Evolutionary conservation across 129 eudicot genomes (phyloP), one percentile per base, ranked within the genome.

Genomic region (Chrysanthemum makinoi): DNA sequence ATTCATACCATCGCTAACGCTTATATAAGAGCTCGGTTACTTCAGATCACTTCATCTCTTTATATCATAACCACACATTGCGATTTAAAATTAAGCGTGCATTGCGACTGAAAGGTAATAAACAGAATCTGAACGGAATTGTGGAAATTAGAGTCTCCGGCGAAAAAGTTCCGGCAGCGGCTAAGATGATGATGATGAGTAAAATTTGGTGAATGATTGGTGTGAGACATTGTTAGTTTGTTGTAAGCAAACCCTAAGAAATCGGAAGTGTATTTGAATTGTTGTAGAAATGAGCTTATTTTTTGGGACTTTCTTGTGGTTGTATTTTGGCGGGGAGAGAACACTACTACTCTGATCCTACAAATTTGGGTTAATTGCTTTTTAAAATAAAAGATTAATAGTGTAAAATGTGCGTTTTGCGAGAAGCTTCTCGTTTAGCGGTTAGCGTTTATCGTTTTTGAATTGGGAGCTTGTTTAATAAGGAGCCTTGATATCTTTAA

Each of bases 181-280:
- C 53, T 43, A 51, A 30, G 20, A 70, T 26, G 67, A 28, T 65
- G 77, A 64, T 62, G 52, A 24, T 70, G 81, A 64, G 81, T 28
- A 53, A 56, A 46, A 71, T 10, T 64, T 55, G 65, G 82, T 64
- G 47, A 72, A 44, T 48, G 66, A 20, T 33, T 46, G 77, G 77
- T 70, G 62, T 8, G 75, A n/a, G n/a, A n/a, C n/a, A n/a, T n/a
- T n/a, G n/a, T n/a, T 35, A 0, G 44, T 35, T 39, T 39, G 82
- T 58, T 47, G 77, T 71, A 53, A 55, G 46, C 48, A 78, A 78
- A 71, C 73, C 55, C 82, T 78, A 72, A 54, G 70, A 28, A 62
- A 57, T 84, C 96, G 93, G 96, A 88, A 82, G 19, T 28, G 77
- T 82, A 84, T 77, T 86, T 77, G 89, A 79, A 69, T 74, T 48